Evolutionary conservation across 192 early-diverging fungal genomes (phyloP).

Genomic region (Pilaira anomala): DNA sequence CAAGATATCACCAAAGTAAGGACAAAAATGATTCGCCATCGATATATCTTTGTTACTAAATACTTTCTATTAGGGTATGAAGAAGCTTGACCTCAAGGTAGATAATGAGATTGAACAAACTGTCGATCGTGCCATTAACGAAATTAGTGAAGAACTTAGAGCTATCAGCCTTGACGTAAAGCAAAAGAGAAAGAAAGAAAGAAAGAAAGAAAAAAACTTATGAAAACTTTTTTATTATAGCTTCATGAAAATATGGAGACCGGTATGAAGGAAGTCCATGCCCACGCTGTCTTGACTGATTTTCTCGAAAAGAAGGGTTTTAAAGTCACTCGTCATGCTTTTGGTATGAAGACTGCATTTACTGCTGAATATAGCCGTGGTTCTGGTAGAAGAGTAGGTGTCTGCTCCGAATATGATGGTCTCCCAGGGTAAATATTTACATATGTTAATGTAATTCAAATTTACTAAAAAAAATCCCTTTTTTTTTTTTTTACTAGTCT

Average conservation of each 20-base stretch:
- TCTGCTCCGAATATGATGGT: slow-evolving; percentile 65
- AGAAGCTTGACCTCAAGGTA: slow-evolving; percentile 27
- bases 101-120: slow-evolving; percentile 21
- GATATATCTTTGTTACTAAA: neutral
- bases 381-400: slow-evolving; percentile 44
- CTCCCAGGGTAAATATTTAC: slow-evolving; percentile 45
- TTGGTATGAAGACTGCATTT: slow-evolving; percentile 72
- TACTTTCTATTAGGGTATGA: slow-evolving; percentile 14
- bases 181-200: neutral
- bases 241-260: slow-evolving; percentile 60
- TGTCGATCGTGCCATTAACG: slow-evolving; percentile 20
- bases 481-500: slow-evolving; percentile 18
- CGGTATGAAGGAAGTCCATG: slow-evolving; percentile 53
- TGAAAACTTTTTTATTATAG: slow-evolving; percentile 8
- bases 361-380: slow-evolving; percentile 58
- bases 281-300: slow-evolving; percentile 61
- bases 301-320: slow-evolving; percentile 70
- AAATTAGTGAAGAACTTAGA: slow-evolving; percentile 22
- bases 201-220: neutral
- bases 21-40: neutral
- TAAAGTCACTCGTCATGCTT: slow-evolving; percentile 55
- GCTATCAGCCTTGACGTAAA: slow-evolving; percentile 26
- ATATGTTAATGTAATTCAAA: neutral
- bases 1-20: slow-evolving; percentile 29
- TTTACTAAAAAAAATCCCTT: neutral